Conservation (phyloP, 1,139 yeast genomes). For the Debaryomyces sp. region DNA sequence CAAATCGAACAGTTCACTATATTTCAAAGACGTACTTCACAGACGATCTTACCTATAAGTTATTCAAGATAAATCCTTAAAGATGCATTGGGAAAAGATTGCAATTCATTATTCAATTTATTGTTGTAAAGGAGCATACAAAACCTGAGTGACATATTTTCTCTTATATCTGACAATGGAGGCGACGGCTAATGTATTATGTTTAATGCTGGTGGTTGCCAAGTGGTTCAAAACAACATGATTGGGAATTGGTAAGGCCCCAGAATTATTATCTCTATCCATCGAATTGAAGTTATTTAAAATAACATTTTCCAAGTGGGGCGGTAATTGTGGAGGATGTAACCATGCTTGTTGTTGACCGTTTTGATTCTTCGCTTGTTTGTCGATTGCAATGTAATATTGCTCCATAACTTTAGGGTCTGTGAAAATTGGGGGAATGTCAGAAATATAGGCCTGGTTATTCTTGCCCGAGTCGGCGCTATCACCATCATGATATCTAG, state of each 20-base stretch:
- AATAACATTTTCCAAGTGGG: conserved; percentile 51
- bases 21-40: not conserved
- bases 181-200: conserved; percentile 52
- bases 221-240: conserved; percentile 67
- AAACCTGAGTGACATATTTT: conserved; percentile 52
- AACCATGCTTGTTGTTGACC: conserved; percentile 73
- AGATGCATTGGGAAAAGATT: not conserved
- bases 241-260: conserved; percentile 53
- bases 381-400: conserved; percentile 73
- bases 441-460: conserved; percentile 54
- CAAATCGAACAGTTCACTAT: not conserved
- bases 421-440: conserved; percentile 88
- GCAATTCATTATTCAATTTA: conserved; percentile 6
- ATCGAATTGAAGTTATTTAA: conserved; percentile 50
- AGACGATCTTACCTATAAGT: not conserved
- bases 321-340: conserved; percentile 55
- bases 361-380: conserved; percentile 63
- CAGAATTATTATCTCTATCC: conserved; percentile 49
- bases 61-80: not conserved
- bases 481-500: conserved; percentile 68
- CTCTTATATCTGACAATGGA: conserved; percentile 51
- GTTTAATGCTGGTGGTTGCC: conserved; percentile 53
- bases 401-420: conserved; percentile 66
- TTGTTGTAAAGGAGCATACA: conserved; percentile 51
- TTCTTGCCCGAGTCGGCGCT: conserved; percentile 15